phyloP scores from a whole-genome alignment of 2,329 filamentous ascomycete species.

The Rasamsonia emersonii region DNA sequence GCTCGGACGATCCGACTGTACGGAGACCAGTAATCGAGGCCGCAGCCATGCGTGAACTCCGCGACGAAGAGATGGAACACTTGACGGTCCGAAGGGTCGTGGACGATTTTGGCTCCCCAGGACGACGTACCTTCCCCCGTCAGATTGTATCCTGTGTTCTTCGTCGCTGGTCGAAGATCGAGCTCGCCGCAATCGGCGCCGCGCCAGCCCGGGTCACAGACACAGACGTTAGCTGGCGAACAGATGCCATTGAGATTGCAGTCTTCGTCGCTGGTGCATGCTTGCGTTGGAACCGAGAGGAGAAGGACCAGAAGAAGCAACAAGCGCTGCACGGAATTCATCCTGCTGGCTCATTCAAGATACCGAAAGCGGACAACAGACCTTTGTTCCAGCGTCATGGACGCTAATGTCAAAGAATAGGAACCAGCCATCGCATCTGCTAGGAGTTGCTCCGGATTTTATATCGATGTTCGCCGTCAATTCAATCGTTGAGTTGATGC shows the following conservation, averaged over 20 bases:
- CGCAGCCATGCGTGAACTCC: slow-evolving; percentile 40
- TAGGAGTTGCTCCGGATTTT: too few species aligned
- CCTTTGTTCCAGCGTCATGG: too few species aligned
- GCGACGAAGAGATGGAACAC: slow-evolving; percentile 41
- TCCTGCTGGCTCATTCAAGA: not conserved
- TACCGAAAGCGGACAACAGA: too few species aligned
- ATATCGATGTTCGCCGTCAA: too few species aligned
- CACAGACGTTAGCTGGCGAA: slow-evolving; percentile 7
- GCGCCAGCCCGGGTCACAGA: slow-evolving; percentile 38
- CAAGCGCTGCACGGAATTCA: not conserved
- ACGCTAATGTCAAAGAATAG: too few species aligned
- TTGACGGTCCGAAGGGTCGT: slow-evolving; percentile 28
- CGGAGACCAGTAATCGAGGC: slow-evolving; percentile 40
- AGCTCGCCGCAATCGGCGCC: slow-evolving; percentile 37
- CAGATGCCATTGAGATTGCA: slow-evolving; percentile 36
- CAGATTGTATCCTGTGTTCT: slow-evolving; percentile 39
- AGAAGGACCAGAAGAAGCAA: not conserved
- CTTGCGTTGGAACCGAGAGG: not conserved
- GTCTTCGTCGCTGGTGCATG: slow-evolving; percentile 24
- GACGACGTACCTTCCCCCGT: slow-evolving; percentile 38
- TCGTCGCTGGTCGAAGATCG: slow-evolving; percentile 35
- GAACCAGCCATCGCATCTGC: too few species aligned
- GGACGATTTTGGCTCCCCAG: slow-evolving; percentile 41
- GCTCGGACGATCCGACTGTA: slow-evolving; percentile 39
- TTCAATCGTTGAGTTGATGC: too few species aligned